Conservation (phyloP, 1,284 basidiomycete genomes). For the Puccinia coronata region DNA sequence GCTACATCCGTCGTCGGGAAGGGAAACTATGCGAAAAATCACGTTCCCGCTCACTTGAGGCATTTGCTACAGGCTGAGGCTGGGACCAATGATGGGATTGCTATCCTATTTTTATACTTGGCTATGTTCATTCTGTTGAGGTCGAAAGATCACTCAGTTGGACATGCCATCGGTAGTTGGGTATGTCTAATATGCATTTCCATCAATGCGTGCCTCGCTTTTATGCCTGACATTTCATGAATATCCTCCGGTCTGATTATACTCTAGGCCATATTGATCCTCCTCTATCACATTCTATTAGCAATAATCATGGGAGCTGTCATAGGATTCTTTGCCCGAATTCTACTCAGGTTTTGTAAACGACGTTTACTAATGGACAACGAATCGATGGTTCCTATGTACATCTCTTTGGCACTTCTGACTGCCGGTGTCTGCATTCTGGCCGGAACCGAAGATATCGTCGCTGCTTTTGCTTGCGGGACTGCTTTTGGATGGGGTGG, state of each 20-base stretch:
- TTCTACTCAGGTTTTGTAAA: slow-evolving; percentile 57
- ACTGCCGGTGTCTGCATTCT: slow-evolving; percentile 58
- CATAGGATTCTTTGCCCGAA: slow-evolving; percentile 57
- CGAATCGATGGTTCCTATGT: slow-evolving; percentile 52
- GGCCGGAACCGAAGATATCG: slow-evolving; percentile 53
- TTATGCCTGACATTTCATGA: background rate
- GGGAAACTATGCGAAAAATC: slow-evolving; percentile 96
- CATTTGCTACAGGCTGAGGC: slow-evolving; percentile 88
- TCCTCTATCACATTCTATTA: slow-evolving; percentile 57
- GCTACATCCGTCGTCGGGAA: slow-evolving; percentile 67
- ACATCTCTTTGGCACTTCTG: slow-evolving; percentile 57
- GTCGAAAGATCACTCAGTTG: slow-evolving; percentile 1
- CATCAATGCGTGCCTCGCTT: too few relatives aligned
- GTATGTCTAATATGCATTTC: too few relatives aligned
- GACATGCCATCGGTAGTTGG: slow-evolving; percentile 11
- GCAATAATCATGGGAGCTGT: slow-evolving; percentile 57
- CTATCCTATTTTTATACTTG: slow-evolving; percentile 93
- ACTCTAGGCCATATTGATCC: slow-evolving; percentile 53
- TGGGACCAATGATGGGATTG: slow-evolving; percentile 71
- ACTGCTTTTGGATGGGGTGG: slow-evolving; percentile 59
- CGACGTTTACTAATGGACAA: slow-evolving; percentile 57
- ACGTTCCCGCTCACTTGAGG: slow-evolving; percentile 91
- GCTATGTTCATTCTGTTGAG: slow-evolving; percentile 69
- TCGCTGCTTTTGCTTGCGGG: slow-evolving; percentile 58
- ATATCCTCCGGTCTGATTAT: background rate